Conservation (phyloP, 345 rosid species). For the Lepidium aucheri region DNA sequence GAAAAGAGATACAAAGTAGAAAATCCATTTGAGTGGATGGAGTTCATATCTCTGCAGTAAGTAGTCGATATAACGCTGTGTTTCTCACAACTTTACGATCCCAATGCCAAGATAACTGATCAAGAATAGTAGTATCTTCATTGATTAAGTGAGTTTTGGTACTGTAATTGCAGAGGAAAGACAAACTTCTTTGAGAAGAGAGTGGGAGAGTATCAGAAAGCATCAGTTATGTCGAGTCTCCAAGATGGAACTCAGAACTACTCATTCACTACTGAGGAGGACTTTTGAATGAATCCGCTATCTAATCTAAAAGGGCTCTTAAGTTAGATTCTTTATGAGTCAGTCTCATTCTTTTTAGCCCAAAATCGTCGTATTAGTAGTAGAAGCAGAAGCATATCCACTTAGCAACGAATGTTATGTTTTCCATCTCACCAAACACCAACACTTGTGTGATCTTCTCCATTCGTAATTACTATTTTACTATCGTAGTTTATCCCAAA, state of each 20-base stretch:
- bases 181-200: constrained; percentile 83
- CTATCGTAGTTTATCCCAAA: not conserved
- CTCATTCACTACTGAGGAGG: constrained; percentile 67
- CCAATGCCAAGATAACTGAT: not conserved
- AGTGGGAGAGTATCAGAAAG: constrained; percentile 89
- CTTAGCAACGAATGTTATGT: not conserved
- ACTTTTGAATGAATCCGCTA: constrained; percentile 33
- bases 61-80: constrained; percentile 16
- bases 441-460: not conserved
- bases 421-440: not conserved
- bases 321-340: not conserved
- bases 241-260: constrained; percentile 52
- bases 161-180: constrained; percentile 54
- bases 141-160: constrained; percentile 5
- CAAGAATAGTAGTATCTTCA: not conserved
- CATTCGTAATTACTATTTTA: not conserved
- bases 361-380: not conserved
- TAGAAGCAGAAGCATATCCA: not conserved
- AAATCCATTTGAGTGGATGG: constrained; percentile 99
- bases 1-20: constrained; percentile 54
- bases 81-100: not conserved
- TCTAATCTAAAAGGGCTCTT: not conserved
- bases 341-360: not conserved
- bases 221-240: constrained; percentile 81
- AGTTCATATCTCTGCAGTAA: constrained; percentile 87